Evolutionary conservation across 805 yeast species (phyloP).

Genomic region (Wickerhamiella cacticola): DNA sequence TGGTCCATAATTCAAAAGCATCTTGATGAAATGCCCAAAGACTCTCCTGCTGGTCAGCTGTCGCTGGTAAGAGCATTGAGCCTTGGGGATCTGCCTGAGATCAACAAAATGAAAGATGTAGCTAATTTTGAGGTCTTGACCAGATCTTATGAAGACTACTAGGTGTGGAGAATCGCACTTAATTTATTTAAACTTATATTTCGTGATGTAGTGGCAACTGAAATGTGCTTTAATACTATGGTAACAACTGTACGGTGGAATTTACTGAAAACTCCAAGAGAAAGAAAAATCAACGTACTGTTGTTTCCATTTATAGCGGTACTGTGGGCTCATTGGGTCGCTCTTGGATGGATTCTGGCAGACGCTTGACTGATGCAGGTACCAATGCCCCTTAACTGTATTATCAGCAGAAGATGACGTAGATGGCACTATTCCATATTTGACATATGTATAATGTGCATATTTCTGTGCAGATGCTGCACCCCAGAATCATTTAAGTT

Average conservation of each 20-base stretch:
- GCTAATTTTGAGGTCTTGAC: constrained; percentile 1
- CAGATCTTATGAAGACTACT: constrained; percentile 4
- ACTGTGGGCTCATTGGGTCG: too few species aligned
- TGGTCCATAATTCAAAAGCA: constrained; percentile 9
- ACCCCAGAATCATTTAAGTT: too few species aligned
- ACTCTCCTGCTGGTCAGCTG: constrained; percentile 12
- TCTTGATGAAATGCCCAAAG: background rate
- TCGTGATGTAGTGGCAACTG: background rate
- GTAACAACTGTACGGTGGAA: background rate
- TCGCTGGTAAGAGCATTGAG: constrained; percentile 13
- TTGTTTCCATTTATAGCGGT: background rate
- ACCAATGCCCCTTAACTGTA: too few species aligned
- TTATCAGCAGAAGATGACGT: too few species aligned
- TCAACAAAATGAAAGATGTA: constrained; percentile 5
- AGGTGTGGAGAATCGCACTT: too few species aligned
- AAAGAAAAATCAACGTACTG: background rate
- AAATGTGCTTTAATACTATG: background rate
- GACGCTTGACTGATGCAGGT: too few species aligned
- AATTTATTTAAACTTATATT: background rate
- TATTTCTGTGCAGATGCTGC: too few species aligned
- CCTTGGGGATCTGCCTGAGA: constrained; percentile 13
- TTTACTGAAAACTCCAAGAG: background rate
- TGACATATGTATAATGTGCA: too few species aligned
- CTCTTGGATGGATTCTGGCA: too few species aligned
- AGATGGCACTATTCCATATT: too few species aligned